Conservation (phyloP, 2,329 filamentous ascomycete genomes). For the Torrubiellomyces zombiae region DNA sequence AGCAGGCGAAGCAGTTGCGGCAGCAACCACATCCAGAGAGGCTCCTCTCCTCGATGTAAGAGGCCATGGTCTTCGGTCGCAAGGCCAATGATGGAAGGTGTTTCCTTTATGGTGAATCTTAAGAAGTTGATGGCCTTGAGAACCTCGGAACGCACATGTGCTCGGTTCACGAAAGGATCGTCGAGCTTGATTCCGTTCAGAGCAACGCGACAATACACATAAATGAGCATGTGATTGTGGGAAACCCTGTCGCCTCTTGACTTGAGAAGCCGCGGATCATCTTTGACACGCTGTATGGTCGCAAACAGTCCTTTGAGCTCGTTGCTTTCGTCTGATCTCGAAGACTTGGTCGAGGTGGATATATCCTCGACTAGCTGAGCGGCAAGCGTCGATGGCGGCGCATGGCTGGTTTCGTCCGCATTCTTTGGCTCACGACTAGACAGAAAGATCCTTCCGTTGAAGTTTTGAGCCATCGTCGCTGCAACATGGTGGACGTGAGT, state of each 20-base stretch:
- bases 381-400: slow-evolving; percentile 66
- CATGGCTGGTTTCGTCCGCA: slow-evolving; percentile 9
- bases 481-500: slow-evolving; percentile 9
- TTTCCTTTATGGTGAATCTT: slow-evolving; percentile 56
- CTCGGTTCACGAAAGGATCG: slow-evolving; percentile 46
- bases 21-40: slow-evolving; percentile 50
- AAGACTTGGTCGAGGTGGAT: slow-evolving; percentile 44
- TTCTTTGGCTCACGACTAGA: slow-evolving; percentile 5
- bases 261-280: slow-evolving; percentile 36
- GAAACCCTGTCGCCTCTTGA: slow-evolving; percentile 48
- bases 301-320: slow-evolving; percentile 57
- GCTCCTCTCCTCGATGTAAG: slow-evolving; percentile 37
- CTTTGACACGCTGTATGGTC: slow-evolving; percentile 37
- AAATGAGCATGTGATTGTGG: slow-evolving; percentile 74
- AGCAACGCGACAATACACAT: slow-evolving; percentile 65
- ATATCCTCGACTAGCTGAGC: slow-evolving; percentile 76
- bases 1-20: slow-evolving; percentile 41
- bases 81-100: slow-evolving; percentile 48
- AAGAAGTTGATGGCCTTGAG: slow-evolving; percentile 65
- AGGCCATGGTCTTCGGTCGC: slow-evolving; percentile 22
- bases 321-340: slow-evolving; percentile 48
- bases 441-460: slow-evolving; percentile 7
- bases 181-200: slow-evolving; percentile 53
- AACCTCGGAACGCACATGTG: slow-evolving; percentile 40
- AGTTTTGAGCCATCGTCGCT: slow-evolving; percentile 13